A percentile compares a stretch with the other conserved stretches of the same genome.
Conservation (phyloP, 2,329 filamentous ascomycete species). For the Tolypocladium tundrense region DNA sequence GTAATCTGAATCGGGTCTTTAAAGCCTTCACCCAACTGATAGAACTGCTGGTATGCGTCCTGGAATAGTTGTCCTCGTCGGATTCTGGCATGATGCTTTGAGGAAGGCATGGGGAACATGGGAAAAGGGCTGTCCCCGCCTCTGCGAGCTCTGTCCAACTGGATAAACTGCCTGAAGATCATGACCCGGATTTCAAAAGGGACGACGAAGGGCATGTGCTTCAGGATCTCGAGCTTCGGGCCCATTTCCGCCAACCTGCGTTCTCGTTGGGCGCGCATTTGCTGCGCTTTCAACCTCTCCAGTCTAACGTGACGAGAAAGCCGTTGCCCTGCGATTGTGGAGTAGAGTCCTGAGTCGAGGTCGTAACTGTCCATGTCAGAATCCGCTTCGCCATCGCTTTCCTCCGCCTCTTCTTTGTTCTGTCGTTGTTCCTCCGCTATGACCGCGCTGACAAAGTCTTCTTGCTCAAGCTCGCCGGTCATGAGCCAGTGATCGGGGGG, state of each 20-base stretch:
- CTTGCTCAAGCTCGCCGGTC: conserved; percentile 80
- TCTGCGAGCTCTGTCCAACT: conserved; percentile 45
- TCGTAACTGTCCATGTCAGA: conserved; percentile 22
- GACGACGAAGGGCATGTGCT: conserved; percentile 95
- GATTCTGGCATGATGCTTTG: conserved; percentile 68
- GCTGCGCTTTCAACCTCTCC: conserved; percentile 52
- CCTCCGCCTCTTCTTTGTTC: conserved; percentile 36
- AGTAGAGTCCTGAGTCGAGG: conserved; percentile 13
- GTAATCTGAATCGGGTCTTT: conserved; percentile 97
- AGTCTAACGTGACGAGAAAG: conserved; percentile 53
- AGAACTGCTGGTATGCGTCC: conserved; percentile 80
- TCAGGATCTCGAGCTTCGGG: conserved; percentile 78
- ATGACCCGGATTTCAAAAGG: conserved; percentile 85
- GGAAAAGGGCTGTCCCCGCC: conserved; percentile 7
- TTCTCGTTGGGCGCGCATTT: conserved; percentile 56
- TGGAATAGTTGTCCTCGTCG: conserved; percentile 69
- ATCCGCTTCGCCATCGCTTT: conserved; percentile 14
- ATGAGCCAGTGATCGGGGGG: conserved; percentile 87
- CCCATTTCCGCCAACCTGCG: conserved; percentile 69
- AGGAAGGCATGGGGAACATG: conserved; percentile 21
- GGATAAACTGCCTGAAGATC: conserved; percentile 89
- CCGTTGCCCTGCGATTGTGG: conserved; percentile 41
- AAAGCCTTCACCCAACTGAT: conserved; percentile 65
- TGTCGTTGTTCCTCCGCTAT: conserved; percentile 80
- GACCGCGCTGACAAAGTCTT: conserved; percentile 74